Percentiles rank a stretch among this genome's conserved stretches.
These are phyloP conservation scores for Xylariaceae sp. DNA, from an alignment of 2,329 filamentous ascomycete species.

Conservation along the genomic window DNA sequence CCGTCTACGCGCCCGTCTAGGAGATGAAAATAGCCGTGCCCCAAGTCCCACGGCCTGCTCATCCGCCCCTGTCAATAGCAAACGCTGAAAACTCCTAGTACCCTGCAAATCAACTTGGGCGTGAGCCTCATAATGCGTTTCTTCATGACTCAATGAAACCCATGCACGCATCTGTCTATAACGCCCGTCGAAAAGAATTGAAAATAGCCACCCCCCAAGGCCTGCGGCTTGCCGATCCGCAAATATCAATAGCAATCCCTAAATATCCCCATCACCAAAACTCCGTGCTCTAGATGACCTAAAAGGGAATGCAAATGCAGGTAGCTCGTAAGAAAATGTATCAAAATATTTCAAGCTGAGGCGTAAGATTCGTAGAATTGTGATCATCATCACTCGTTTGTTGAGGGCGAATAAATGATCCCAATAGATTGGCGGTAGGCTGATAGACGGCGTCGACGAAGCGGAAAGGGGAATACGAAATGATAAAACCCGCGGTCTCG, in stretches of 20 bases:
- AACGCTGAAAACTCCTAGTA: not conserved
- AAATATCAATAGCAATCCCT: not conserved
- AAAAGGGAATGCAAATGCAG: not conserved
- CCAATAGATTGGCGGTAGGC: not conserved
- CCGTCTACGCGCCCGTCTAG: too few species aligned
- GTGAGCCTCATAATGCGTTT: not conserved
- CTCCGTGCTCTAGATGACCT: not conserved
- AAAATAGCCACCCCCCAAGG: too few species aligned
- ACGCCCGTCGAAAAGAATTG: not conserved
- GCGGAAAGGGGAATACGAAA: slow-evolving; percentile 22
- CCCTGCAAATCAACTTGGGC: not conserved
- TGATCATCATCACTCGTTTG: not conserved
- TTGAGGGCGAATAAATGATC: not conserved
- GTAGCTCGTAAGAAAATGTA: not conserved
- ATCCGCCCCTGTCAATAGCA: too few species aligned
- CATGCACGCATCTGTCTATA: not conserved
- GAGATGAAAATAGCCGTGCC: too few species aligned
- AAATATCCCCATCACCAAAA: not conserved
- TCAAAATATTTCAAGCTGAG: not conserved
- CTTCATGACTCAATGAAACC: not conserved
- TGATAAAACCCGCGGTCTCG: slow-evolving; percentile 24
- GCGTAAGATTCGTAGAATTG: not conserved
- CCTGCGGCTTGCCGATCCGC: not conserved
- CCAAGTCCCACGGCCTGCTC: too few species aligned
- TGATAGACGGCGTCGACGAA: slow-evolving; percentile 5